phyloP scores from a whole-genome alignment of 169 alveolate species.

The Blepharisma undulans region DNA sequence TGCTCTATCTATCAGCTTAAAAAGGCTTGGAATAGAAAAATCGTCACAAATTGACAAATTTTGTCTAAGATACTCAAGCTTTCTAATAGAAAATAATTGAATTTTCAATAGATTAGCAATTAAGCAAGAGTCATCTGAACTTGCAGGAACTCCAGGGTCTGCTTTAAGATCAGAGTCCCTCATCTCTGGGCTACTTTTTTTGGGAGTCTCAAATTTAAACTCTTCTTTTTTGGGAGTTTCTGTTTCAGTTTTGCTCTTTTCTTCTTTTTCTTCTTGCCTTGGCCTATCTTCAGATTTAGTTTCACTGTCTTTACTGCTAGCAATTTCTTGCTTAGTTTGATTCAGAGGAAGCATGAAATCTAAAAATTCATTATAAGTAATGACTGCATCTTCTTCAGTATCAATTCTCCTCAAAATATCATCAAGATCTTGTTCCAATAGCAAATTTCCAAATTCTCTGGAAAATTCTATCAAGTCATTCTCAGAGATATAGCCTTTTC shows the following conservation, averaged over 20 bases:
- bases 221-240: not conserved
- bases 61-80: not conserved
- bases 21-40: not conserved
- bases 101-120: not conserved
- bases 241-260: not conserved
- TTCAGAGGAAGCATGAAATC: slow-evolving; percentile 1
- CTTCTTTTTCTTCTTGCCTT: not conserved
- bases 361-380: slow-evolving; percentile 35
- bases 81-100: not conserved
- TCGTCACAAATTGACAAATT: not conserved
- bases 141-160: not conserved
- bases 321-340: not conserved
- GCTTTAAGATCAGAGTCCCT: not conserved
- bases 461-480: not conserved
- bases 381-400: slow-evolving; percentile 43
- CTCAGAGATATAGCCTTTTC: not conserved
- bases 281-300: not conserved
- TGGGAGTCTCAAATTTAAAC: not conserved
- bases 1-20: not conserved
- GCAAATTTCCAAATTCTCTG: not conserved
- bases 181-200: not conserved
- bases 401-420: slow-evolving; percentile 57
- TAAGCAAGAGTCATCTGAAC: not conserved
- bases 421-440: slow-evolving; percentile 32
- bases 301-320: not conserved